Evolutionary conservation across 108 stramenopile species (phyloP), one percentile per base, ranked within the genome.

Genomic region (Nitzschia sp.): DNA sequence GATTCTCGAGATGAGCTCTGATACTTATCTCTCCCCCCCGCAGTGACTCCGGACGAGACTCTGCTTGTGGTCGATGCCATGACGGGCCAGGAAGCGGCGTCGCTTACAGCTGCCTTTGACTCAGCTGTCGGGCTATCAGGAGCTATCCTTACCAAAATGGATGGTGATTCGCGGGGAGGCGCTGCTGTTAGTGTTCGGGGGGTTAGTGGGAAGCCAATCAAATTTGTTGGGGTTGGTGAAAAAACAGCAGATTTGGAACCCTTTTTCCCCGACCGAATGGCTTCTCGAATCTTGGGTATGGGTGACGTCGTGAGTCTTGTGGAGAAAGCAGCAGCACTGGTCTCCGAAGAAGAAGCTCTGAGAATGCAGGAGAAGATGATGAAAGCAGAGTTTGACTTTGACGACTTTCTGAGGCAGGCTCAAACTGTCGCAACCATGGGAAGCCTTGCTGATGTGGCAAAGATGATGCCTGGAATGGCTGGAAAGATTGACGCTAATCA

Each of bases 191-290:
- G 86, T 54, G 94, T 98, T 17, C 87, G 93, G 30, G 83, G 93
- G 15, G 97, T 98, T 0, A 89, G 85, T 44, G 96, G 96, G 33
- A 96, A 94, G 69, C 96, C 96, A 36, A 96, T 98, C 80, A 98
- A 98, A 77, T 98, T 97, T 77, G 90, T 97, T 19, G 97, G 97
- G 47, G 88, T 87, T 0, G 97, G 97, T 17, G 97, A 98, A 73
- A 90, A 85, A 74, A 78, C 89, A 2, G 67, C 77, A 16, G 96
- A 98, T 65, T 74, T 97, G 53, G 96, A 96, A 77, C 96, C 96
- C 25, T 98, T 98, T 77, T 98, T 92, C 76, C 97, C 97, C 16
- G 94, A 96, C 71, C 91, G 97, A 26, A 97, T 97, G 96, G 97
- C 97, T 19, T 90, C 85, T 13, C 75, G 96, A 15, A 98, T 98